Base-by-base conservation (phyloP, 495 filamentous ascomycete genomes). In the Penicillium argentinense region DNA sequence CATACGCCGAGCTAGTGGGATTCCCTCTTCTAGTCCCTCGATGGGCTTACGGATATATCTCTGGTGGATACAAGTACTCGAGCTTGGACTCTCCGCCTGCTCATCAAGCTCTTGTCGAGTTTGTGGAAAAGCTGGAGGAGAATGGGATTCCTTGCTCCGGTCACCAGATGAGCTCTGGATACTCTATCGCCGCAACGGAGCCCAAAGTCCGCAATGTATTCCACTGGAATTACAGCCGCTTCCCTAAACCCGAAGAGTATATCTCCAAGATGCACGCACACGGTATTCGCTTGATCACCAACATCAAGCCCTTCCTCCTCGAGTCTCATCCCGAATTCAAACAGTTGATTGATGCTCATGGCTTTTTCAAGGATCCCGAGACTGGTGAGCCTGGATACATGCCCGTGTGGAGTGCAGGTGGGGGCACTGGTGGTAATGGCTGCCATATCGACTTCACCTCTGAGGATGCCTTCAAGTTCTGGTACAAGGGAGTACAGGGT, bases 381-480 rank as follows among this genome's bases (percentile, higher is more conserved):
- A 80, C 78, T 1, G 63, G 64, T 0, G 59, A 70, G 40, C 73
- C 77, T 9, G 83, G 77, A 2, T 72, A 77, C 25, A 76, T 82
- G 50, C 75, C 78, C 19, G 70, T 88, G 8, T 86, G 85, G 83
- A 84, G 81, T 53, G 78, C 80, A 5, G 85, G 83, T 16, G 82
- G 83, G 29, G 84, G 77, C 28, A 80, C 83, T 34, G 83, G 81
- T 30, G 84, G 79, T 22, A 78, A 86, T 42, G 85, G 85, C 13
- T 80, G 83, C 46, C 82, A 86, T 48, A 77, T 86, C 30, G 85
- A 88, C 56, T 88, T 88, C 53, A 84, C 82, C 2, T 84, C 81
- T 1, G 62, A 70, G 39, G 72, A 69, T 12, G 79, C 81, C n/a
- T 84, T 81, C 60, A 64, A 79, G 16, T 88, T 81, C 78, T 88